Conservation (phyloP, 2,329 filamentous ascomycete genomes). For the Monilinia aucupariae region DNA sequence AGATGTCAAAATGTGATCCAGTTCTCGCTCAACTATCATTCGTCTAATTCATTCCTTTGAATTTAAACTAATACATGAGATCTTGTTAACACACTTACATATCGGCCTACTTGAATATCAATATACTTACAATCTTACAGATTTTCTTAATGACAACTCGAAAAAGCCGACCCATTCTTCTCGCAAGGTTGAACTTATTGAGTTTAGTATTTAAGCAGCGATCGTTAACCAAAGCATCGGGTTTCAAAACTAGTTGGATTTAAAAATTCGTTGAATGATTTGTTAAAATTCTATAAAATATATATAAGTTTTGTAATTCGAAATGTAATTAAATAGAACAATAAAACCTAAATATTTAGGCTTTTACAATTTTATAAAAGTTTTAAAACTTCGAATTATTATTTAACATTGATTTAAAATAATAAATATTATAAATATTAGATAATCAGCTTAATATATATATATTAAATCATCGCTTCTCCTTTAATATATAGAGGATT, state of each 20-base stretch:
- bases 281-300: no score
- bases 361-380: no score
- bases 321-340: no score
- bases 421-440: no score
- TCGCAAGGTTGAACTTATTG: conserved; percentile 7
- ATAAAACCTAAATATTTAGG: no score
- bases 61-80: not conserved
- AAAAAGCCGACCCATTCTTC: not conserved
- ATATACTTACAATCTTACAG: not conserved
- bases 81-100: not conserved
- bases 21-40: not conserved
- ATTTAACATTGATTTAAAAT: no score
- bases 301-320: no score
- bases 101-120: not conserved
- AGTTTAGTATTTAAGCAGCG: not conserved
- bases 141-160: not conserved
- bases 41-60: not conserved
- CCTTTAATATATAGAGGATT: not conserved
- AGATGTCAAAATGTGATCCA: not conserved
- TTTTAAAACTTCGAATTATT: no score
- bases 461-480: no score
- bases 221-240: conserved; percentile 2
- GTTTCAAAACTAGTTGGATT: not conserved
- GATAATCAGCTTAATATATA: no score
- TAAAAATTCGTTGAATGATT: no score